Base-by-base conservation (phyloP, 768 basidiomycete genomes). In the Kockovaella imperatae region DNA sequence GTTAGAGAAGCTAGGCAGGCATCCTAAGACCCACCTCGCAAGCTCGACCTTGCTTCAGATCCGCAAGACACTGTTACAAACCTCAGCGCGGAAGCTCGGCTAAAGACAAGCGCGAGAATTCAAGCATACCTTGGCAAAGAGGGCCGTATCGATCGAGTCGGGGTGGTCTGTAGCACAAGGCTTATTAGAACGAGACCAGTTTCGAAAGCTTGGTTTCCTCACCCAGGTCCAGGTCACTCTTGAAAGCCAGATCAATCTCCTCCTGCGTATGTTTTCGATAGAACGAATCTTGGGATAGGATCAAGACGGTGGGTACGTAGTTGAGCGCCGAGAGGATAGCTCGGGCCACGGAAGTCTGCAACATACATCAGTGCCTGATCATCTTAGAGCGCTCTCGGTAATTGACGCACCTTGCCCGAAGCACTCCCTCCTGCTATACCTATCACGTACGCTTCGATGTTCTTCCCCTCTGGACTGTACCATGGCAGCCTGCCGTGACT, bases 221-320 rank as follows among this genome's bases (percentile, higher is more conserved):
- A 59, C 56, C 54, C 2, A 66, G 49, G 54, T 72, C 72, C 25
- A 73, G 56, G 39, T 74, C 69, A 60, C 83, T 91, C 15, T 80
- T 78, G 67, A 88, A 84, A 0, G 93, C 93, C n/a, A 85, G 75
- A 5, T 75, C 77, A 17, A 88, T 75, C 71, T 97, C 83, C 58
- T 91, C 87, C 2, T 79, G 77, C 3, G 77, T 78, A 60, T 88
- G 86, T 38, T 73, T 73, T 61, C 83, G 87, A 74, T 99, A 99
- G 73, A 97, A 99, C 66, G 86, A 87, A 70, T 97, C 91, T 86
- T 90, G 70, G 28, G 62, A 52, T 42, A 99, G 72, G 57, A 99
- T 95, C 45, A 93, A 81, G 30, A 97, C 84, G 38, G 71, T 73
- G 1, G 72, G 73, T 14, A 74, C 68, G 38, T 72, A 67, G 32